Percentiles rank a stretch among this genome's conserved stretches.
phyloP scores from a whole-genome alignment of 2,329 filamentous ascomycete genomes.

The Rhexocercosporidium sp. region DNA sequence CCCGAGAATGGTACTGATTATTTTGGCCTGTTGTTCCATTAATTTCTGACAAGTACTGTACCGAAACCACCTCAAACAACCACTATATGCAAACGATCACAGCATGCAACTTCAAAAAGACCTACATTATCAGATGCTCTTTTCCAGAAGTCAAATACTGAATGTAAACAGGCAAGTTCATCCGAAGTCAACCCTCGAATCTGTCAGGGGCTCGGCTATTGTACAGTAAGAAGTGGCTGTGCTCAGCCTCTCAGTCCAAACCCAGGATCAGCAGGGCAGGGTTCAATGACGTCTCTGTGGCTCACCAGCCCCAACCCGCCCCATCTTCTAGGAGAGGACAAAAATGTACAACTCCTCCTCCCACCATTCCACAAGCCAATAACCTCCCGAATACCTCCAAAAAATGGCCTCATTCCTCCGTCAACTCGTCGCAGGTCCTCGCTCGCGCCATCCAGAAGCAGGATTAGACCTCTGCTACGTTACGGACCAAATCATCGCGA shows the following conservation, averaged over 20 bases:
- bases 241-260: neutral
- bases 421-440: slow-evolving; percentile 88
- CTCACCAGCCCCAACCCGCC: neutral
- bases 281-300: slow-evolving; percentile 14
- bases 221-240: neutral
- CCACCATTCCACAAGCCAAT: neutral
- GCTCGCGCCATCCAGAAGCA: slow-evolving; percentile 82
- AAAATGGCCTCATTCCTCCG: slow-evolving; percentile 80
- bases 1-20: too few relatives aligned
- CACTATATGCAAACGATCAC: too few relatives aligned
- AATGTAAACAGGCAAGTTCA: neutral
- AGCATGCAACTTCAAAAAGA: neutral
- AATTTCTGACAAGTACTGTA: neutral
- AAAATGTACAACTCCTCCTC: too few relatives aligned
- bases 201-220: neutral
- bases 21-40: too few relatives aligned
- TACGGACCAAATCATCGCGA: slow-evolving; percentile 73
- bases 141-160: neutral
- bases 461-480: slow-evolving; percentile 96
- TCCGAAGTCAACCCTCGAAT: neutral
- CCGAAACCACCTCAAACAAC: neutral
- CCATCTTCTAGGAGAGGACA: neutral
- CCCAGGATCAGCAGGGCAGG: neutral
- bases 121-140: neutral
- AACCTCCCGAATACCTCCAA: neutral